These are phyloP conservation scores for Colletotrichum sansevieriae DNA, from an alignment of 2,329 filamentous ascomycete genomes.

Conservation along the genomic window DNA sequence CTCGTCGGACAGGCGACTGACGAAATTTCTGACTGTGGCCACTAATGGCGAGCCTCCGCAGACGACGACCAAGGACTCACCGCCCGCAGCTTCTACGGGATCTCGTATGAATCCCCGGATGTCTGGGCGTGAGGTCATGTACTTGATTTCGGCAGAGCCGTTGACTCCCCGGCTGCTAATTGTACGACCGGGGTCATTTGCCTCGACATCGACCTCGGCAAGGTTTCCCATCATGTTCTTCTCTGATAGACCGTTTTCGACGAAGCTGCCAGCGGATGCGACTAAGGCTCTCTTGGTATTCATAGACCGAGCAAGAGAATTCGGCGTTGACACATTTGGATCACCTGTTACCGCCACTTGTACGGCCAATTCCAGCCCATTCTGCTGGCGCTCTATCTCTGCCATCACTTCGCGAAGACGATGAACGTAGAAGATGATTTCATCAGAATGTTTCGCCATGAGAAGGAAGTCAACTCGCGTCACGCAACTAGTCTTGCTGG, in stretches of 20 bases:
- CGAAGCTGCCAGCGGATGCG: neutral
- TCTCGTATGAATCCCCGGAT: constrained; percentile 64
- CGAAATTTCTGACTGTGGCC: constrained; percentile 65
- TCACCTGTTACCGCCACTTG: constrained; percentile 60
- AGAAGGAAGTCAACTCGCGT: constrained; percentile 67
- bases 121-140: constrained; percentile 53
- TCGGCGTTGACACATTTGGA: constrained; percentile 43
- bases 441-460: constrained; percentile 63
- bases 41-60: constrained; percentile 71
- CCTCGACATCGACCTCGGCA: neutral
- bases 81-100: constrained; percentile 68
- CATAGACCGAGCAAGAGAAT: neutral
- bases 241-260: neutral
- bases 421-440: constrained; percentile 67
- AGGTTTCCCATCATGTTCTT: too few relatives aligned
- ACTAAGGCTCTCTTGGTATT: neutral
- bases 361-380: constrained; percentile 65
- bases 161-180: neutral
- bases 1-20: constrained; percentile 69
- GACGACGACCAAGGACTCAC: constrained; percentile 72
- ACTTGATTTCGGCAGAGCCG: neutral
- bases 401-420: constrained; percentile 61
- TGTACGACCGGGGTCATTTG: constrained; percentile 47
- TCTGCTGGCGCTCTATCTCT: constrained; percentile 56
- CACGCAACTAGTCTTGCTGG: constrained; percentile 59